phyloP scores from a whole-genome alignment of 805 yeast genomes.

The Wickerhamiella nectarea region DNA sequence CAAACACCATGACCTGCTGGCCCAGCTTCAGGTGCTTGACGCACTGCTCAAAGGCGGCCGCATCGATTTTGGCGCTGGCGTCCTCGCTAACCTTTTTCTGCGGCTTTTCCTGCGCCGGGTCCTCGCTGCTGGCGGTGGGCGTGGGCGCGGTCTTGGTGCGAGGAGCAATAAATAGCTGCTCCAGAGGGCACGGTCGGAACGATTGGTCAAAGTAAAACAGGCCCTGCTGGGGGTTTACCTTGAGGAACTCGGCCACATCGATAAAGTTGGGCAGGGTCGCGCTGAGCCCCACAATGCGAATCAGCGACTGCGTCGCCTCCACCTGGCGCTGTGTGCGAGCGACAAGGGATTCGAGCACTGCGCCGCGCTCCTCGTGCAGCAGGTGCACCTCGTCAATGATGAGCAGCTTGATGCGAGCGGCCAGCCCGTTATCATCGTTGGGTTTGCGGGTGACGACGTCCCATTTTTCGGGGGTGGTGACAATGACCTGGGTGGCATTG shows the following conservation, averaged over 20 bases:
- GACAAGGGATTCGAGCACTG: constrained; percentile 88
- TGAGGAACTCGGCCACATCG: constrained; percentile 85
- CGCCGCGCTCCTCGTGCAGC: constrained; percentile 96
- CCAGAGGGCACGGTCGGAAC: constrained; percentile 85
- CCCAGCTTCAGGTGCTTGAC: constrained; percentile 52
- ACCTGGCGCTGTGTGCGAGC: constrained; percentile 92
- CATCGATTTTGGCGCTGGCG: constrained; percentile 57
- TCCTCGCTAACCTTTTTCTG: constrained; percentile 24
- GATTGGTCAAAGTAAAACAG: constrained; percentile 90
- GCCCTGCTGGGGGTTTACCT: constrained; percentile 79
- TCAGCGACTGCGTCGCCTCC: constrained; percentile 86
- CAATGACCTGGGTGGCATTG: constrained; percentile 69
- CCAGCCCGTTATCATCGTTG: constrained; percentile 73
- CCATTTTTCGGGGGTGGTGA: constrained; percentile 95
- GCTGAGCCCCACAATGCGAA: constrained; percentile 82
- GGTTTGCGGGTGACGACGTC: constrained; percentile 93
- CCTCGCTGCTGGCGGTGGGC: constrained; percentile 43
- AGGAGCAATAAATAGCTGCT: constrained; percentile 78
- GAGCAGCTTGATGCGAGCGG: constrained; percentile 67
- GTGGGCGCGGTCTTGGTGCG: constrained; percentile 47
- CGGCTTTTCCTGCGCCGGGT: neutral
- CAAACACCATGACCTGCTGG: constrained; percentile 91
- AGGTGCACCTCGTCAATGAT: constrained; percentile 95
- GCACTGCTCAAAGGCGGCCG: constrained; percentile 62
- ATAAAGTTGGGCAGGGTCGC: constrained; percentile 86